Evolutionary conservation across 768 basidiomycete species (phyloP).

Genomic region (Rhizopogon vulgaris): DNA sequence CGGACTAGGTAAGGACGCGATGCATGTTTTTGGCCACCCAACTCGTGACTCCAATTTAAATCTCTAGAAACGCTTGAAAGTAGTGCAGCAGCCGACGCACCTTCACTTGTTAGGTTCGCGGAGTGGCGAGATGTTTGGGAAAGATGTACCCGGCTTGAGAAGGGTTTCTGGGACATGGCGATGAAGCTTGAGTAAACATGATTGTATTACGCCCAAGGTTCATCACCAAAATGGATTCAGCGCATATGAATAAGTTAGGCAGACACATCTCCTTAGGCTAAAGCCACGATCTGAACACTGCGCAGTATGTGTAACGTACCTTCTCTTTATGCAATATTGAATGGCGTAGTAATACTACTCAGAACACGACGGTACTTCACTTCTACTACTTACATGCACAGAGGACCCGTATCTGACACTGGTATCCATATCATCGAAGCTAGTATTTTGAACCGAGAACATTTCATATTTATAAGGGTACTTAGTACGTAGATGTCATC

Average conservation of each 20-base stretch:
- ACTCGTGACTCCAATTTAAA: slow-evolving; percentile 3
- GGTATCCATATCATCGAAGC: background rate
- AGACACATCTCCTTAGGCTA: background rate
- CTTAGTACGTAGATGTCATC: background rate
- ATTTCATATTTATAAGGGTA: slow-evolving; percentile 1
- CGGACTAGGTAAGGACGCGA: slow-evolving; percentile 57
- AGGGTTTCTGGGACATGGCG: slow-evolving; percentile 82
- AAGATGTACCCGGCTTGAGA: slow-evolving; percentile 71
- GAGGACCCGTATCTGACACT: background rate
- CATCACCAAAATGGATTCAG: no score
- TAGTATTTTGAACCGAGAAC: background rate
- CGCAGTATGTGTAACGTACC: background rate
- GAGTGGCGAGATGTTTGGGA: slow-evolving; percentile 74
- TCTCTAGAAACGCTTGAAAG: slow-evolving; percentile 66
- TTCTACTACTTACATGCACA: background rate
- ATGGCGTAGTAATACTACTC: background rate
- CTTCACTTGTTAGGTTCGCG: slow-evolving; percentile 48
- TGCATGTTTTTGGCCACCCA: background rate
- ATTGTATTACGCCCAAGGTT: no score
- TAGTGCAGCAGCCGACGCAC: slow-evolving; percentile 53
- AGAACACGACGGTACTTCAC: background rate
- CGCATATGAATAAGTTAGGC: no score
- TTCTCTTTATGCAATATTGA: background rate
- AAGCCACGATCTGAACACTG: background rate
- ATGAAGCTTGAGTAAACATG: slow-evolving; percentile 17